Percentiles rank a stretch among this genome's conserved stretches.
Conservation (phyloP, 2,329 filamentous ascomycete genomes). For the Talaromyces sp. region DNA sequence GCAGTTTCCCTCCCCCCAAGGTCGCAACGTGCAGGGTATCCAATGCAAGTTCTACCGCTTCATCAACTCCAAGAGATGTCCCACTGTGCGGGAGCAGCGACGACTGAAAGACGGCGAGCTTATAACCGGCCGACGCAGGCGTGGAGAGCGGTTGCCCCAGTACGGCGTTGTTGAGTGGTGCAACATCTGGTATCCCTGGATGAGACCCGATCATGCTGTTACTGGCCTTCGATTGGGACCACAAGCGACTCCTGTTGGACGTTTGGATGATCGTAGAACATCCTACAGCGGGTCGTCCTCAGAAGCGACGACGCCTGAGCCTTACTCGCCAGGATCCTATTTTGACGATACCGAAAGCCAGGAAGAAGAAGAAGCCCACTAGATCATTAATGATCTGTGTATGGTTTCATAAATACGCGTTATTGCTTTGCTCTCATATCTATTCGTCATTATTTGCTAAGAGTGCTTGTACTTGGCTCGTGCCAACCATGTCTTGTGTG, state of each 20-base stretch:
- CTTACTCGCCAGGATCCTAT: slow-evolving; percentile 11
- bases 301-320: slow-evolving; percentile 7
- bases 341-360: slow-evolving; percentile 8
- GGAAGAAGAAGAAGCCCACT: slow-evolving; percentile 2
- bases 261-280: neutral
- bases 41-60: slow-evolving; percentile 50
- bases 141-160: slow-evolving; percentile 24
- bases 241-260: slow-evolving; percentile 5
- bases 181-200: slow-evolving; percentile 41
- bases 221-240: slow-evolving; percentile 9
- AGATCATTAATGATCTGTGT: neutral
- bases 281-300: slow-evolving; percentile 4
- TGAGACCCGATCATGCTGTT: slow-evolving; percentile 28
- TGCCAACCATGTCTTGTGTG: neutral
- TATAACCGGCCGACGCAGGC: slow-evolving; percentile 26
- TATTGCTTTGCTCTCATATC: neutral
- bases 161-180: slow-evolving; percentile 40
- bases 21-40: slow-evolving; percentile 39
- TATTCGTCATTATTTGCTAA: neutral
- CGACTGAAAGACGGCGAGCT: slow-evolving; percentile 38
- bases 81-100: slow-evolving; percentile 40
- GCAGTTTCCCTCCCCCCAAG: slow-evolving; percentile 38
- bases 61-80: slow-evolving; percentile 41
- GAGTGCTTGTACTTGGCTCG: neutral
- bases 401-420: neutral